A percentile compares a stretch with the other conserved stretches of the same genome.
Conservation (phyloP, 2,329 filamentous ascomycete species). For the Paraconiothyrium brasiliense region DNA sequence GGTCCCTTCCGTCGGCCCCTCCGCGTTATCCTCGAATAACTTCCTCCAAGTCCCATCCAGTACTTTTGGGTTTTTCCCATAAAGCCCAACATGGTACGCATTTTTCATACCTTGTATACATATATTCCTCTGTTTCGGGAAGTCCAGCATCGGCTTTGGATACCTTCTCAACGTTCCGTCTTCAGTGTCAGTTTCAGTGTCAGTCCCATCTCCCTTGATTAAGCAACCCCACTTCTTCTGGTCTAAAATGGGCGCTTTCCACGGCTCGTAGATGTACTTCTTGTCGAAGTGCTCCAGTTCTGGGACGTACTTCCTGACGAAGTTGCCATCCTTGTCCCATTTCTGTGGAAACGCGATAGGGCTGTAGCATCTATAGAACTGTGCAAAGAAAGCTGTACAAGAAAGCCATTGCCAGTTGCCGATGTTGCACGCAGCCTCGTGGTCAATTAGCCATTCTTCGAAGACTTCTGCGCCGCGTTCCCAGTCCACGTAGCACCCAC, state of each 20-base stretch:
- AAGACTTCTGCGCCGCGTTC: slow-evolving; percentile 82
- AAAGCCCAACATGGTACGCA: slow-evolving; percentile 71
- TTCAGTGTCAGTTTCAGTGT: slow-evolving; percentile 41
- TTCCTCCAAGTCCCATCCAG: slow-evolving; percentile 67
- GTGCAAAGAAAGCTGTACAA: slow-evolving; percentile 78
- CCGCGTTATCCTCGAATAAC: slow-evolving; percentile 58
- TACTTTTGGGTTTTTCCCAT: slow-evolving; percentile 70
- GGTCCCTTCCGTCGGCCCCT: slow-evolving; percentile 55
- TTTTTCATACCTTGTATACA: slow-evolving; percentile 76
- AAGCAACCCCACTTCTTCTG: slow-evolving; percentile 74
- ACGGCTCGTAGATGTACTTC: slow-evolving; percentile 82
- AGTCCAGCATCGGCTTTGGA: slow-evolving; percentile 82
- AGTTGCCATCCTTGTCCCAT: slow-evolving; percentile 74
- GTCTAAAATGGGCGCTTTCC: slow-evolving; percentile 74
- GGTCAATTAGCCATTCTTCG: slow-evolving; percentile 78
- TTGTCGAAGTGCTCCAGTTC: slow-evolving; percentile 69
- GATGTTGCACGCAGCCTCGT: slow-evolving; percentile 76
- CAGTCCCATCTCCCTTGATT: slow-evolving; percentile 58
- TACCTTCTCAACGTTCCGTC: slow-evolving; percentile 63
- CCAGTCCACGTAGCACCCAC: slow-evolving; percentile 82
- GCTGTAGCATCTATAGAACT: slow-evolving; percentile 76
- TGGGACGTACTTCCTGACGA: slow-evolving; percentile 73
- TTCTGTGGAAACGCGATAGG: slow-evolving; percentile 78
- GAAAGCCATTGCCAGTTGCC: slow-evolving; percentile 83
- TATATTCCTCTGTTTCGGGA: slow-evolving; percentile 66